Base-by-base conservation (phyloP, 2,329 filamentous ascomycete species). In the Samsoniella hepiali region DNA sequence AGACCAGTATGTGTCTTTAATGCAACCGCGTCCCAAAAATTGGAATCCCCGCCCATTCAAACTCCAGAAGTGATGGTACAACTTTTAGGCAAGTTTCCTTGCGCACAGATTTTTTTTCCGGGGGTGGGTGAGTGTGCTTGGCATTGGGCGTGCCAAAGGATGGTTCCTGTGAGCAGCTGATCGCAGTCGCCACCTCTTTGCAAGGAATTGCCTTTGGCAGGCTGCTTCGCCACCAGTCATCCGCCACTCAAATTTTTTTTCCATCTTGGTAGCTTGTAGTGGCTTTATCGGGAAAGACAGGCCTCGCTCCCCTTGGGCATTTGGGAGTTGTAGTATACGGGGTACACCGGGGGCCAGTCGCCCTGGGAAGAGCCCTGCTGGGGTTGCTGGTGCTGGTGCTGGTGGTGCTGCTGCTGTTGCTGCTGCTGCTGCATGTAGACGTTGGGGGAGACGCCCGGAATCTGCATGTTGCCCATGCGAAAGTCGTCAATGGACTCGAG, bases 241-340 rank as follows among this genome's bases (percentile, higher is more conserved):
- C 34, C 13, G 22, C 53, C 53, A 29, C 36, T 55, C 31, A 5
- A 27, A 8, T 40, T 32, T 47, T 51, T 22, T 50, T 53, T 61
- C 6, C 11, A 17, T 29, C 40, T 49, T 38, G 6, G 11, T 31
- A 17, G 13, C 10, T 9, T 34, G 31, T 17, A 31, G 36, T n/a
- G 15, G 13, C 8, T 31, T 45, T 45, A 63, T 40, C 47, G 54
- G 10, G 54, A 63, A 9, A 63, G 45, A 47, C 61, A 63, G 11
- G 61, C 54, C n/a, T 57, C 54, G 34, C 54, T 32, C 13, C 47
- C 54, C 36, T 58, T 63, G 29, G 44, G n/a, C 36, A 51, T 29
- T 44, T 61, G 64, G 3, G 58, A 58, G 34, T 65, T 65, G 65
- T 75, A 75, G 69, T 74, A 73, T 65, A 74, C 68, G 62, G 70